Percentiles rank a stretch among this genome's conserved stretches.
phyloP scores from a whole-genome alignment of 257 asterid genomes.

The Datura wrightii region DNA sequence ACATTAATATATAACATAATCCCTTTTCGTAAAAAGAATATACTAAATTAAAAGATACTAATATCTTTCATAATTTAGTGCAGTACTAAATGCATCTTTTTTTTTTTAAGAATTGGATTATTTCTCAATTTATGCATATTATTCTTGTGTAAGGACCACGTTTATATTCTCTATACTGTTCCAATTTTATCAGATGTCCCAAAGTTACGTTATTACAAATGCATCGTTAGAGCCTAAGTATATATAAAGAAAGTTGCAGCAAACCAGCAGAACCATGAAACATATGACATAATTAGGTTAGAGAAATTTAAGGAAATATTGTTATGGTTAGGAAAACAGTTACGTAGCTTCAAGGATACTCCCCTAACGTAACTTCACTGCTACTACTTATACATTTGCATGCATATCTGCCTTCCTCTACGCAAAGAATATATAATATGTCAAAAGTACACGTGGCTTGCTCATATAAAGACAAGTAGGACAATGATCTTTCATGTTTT shows the following conservation, averaged over 20 bases:
- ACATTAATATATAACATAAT: neutral
- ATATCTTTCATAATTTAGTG: no score
- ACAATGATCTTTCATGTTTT: neutral
- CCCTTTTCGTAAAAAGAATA: neutral
- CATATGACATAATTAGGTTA: constrained; percentile 14
- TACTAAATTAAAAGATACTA: no score
- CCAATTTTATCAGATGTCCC: no score
- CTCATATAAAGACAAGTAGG: neutral
- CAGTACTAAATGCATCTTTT: no score
- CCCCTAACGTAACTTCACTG: neutral
- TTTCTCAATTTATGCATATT: no score
- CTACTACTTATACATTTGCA: neutral
- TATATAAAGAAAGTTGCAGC: neutral
- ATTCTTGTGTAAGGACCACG: no score
- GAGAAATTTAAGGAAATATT: constrained; percentile 21
- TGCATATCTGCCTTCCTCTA: constrained; percentile 21
- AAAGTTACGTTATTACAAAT: neutral
- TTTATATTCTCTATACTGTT: no score
- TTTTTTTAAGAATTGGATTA: no score
- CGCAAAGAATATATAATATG: neutral
- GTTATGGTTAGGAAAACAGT: neutral
- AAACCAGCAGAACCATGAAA: neutral
- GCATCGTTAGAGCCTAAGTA: neutral
- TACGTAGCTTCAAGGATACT: constrained; percentile 16
- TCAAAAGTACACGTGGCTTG: neutral